Evolutionary conservation across 1,139 yeast species (phyloP).

Genomic region (Saccharomyces hybrid): DNA sequence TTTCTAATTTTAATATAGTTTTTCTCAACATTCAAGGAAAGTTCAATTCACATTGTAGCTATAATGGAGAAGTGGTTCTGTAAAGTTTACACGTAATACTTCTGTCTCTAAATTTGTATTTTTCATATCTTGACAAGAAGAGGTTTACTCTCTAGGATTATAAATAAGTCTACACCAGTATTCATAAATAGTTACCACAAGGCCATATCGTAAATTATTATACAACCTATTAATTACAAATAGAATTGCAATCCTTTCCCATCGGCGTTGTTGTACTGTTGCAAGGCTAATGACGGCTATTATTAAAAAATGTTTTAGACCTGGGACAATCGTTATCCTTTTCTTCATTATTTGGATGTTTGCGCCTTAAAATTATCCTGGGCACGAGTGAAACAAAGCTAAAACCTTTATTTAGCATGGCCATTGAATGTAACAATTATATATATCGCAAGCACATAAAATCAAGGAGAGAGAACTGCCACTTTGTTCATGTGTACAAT

Average conservation of each 20-base stretch:
- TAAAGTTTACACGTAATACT: neutral
- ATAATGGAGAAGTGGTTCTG: neutral
- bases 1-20: conserved; percentile 13
- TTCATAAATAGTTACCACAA: neutral
- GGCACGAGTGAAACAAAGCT: neutral
- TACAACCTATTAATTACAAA: neutral
- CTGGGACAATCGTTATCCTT: neutral
- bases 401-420: neutral
- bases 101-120: neutral
- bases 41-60: neutral
- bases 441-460: neutral
- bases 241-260: too few species aligned
- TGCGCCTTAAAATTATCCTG: neutral
- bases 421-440: neutral
- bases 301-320: neutral
- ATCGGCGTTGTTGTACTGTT: neutral
- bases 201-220: neutral
- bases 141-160: neutral
- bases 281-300: too few species aligned
- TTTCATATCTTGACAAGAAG: neutral
- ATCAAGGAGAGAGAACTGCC: neutral
- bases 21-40: neutral
- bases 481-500: neutral
- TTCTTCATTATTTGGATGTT: too few species aligned
- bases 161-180: neutral